phyloP scores from a whole-genome alignment of 768 basidiomycete genomes.

The Amanita fuliginea region DNA sequence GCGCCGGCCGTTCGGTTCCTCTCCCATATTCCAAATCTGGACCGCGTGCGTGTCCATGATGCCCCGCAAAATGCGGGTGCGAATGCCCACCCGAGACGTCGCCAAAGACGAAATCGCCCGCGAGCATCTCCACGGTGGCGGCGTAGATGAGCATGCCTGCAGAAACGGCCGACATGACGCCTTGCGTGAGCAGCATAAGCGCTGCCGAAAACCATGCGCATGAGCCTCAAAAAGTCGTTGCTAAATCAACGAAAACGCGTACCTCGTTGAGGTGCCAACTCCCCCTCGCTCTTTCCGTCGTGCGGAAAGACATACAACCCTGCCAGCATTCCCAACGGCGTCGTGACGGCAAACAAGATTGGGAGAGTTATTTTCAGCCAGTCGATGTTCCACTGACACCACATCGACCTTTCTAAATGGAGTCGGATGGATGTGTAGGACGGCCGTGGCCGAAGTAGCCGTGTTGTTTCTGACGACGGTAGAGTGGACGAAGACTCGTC shows the following conservation, averaged over 20 bases:
- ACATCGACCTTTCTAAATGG: not conserved
- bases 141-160: constrained; percentile 81
- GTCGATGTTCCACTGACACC: constrained; percentile 6
- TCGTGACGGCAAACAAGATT: constrained; percentile 61
- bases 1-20: not conserved
- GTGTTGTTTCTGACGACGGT: not conserved
- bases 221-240: not conserved
- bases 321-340: constrained; percentile 54
- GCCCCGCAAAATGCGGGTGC: constrained; percentile 15
- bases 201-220: constrained; percentile 15
- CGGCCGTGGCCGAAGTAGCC: not conserved
- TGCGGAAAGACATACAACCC: constrained; percentile 39
- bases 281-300: constrained; percentile 17
- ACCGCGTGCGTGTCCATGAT: constrained; percentile 5
- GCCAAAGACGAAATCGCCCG: constrained; percentile 76
- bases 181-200: constrained; percentile 48
- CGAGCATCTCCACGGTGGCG: constrained; percentile 79
- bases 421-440: not conserved
- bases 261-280: constrained; percentile 9
- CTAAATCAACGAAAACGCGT: no score
- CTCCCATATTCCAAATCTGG: not conserved
- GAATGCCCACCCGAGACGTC: constrained; percentile 29
- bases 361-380: constrained; percentile 47
- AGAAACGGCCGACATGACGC: constrained; percentile 71
- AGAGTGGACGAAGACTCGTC: not conserved